phyloP scores from a whole-genome alignment of 164 flowering plant genomes.

The Macadamia integrifolia region DNA sequence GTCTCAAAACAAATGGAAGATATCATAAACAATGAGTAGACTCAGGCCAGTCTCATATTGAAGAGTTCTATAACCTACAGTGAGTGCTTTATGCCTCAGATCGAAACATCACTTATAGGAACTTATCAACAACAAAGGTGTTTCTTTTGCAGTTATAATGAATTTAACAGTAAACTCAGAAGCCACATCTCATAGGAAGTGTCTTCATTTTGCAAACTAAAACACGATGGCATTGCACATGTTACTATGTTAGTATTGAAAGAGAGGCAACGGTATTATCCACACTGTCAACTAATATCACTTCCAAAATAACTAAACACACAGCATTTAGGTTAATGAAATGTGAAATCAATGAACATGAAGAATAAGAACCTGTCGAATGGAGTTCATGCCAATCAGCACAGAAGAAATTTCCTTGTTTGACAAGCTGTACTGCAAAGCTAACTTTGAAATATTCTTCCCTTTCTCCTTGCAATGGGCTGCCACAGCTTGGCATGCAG shows the following conservation, averaged over 20 bases:
- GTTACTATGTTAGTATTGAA: too few relatives aligned
- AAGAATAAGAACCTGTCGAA: conserved; percentile 49
- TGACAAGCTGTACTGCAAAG: conserved; percentile 81
- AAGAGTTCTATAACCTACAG: too few relatives aligned
- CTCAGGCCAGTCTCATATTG: too few relatives aligned
- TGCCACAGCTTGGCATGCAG: conserved; percentile 85
- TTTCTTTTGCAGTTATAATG: too few relatives aligned
- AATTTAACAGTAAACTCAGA: too few relatives aligned
- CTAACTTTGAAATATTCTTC: conserved; percentile 78
- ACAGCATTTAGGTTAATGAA: background rate
- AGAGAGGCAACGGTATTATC: background rate
- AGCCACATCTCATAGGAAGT: too few relatives aligned
- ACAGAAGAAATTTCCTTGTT: conserved; percentile 77
- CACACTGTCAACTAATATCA: background rate
- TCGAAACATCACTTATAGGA: too few relatives aligned
- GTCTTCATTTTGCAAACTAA: too few relatives aligned
- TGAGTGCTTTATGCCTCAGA: too few relatives aligned
- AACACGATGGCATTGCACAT: background rate
- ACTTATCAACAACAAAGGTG: too few relatives aligned
- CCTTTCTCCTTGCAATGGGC: conserved; percentile 69
- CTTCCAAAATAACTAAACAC: background rate
- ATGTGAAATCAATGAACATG: background rate
- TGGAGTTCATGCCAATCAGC: conserved; percentile 89
- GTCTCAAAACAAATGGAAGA: too few relatives aligned
- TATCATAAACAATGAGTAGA: too few relatives aligned